Evolutionary conservation across 305 asterid species (phyloP), one percentile per base, ranked within the genome.

Genomic region (Fraxinus sp.): DNA sequence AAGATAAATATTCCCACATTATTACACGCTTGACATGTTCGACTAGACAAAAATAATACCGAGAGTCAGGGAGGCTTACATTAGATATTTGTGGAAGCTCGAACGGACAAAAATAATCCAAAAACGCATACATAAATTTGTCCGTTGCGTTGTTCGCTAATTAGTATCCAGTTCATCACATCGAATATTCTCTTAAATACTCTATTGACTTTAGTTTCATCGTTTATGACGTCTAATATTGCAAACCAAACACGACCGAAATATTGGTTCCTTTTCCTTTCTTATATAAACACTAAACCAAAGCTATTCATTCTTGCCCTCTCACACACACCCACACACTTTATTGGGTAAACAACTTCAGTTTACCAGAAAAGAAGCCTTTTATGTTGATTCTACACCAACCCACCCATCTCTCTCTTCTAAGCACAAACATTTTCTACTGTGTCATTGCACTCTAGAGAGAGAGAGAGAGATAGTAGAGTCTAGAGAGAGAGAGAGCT

Each of bases 291-390:
- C 20, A 28, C 75, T 13, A 24, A 68, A 26, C 36, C 37, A 10
- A 68, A 68, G 37, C 32, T 68, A 68, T 68, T 11, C 36, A 24
- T 46, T 77, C 43, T 83, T 30, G 55, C 71, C 16, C 83, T 78
- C 59, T 49, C 78, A 73, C 32, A 28, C 32, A 28, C 32, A 28
- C 32, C 1, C 37, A 35, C 79, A 70, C 86, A 82, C 84, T 84
- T 49, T 84, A 87, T 89, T 90, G 89, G 94, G 92, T 87, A 88
- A 91, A 91, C 95, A 85, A 92, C 94, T 87, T 87, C 87, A 62
- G 92, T 84, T 90, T 87, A 90, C 88, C 92, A 87, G 85, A 85
- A 90, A 73, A 80, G 68, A 73, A 86, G 86, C 84, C 84, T 49
- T 83, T 80, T 30, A 49, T 64, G 72, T 83, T 86, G 80, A 79